Conservation (phyloP, 495 filamentous ascomycete species). For the Apodospora peruviana region DNA sequence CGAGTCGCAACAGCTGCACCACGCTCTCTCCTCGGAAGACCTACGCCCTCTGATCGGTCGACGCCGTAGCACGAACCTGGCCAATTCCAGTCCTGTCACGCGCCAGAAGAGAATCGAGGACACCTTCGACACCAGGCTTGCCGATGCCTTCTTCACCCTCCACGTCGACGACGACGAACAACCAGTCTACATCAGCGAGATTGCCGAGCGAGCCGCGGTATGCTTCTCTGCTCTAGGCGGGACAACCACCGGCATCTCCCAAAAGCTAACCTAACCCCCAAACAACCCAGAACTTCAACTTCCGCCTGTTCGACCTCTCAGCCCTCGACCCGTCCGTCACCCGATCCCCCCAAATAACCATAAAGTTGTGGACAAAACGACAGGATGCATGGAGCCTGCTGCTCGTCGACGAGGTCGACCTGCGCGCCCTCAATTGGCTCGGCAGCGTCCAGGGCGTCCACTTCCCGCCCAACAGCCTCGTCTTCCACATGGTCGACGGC, state of each 20-base stretch:
- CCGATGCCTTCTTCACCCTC: conserved; percentile 85
- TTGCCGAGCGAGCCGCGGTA: conserved; percentile 65
- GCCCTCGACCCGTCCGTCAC: conserved; percentile 60
- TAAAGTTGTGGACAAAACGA: conserved; percentile 76
- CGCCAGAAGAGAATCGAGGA: conserved; percentile 75
- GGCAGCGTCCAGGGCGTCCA: conserved; percentile 73
- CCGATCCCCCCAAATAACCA: conserved; percentile 53
- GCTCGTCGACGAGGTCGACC: conserved; percentile 63
- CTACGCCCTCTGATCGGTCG: conserved; percentile 47
- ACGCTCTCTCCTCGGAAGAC: conserved; percentile 68
- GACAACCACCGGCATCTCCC: too few relatives aligned
- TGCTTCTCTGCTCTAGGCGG: conserved; percentile 7
- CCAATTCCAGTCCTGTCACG: conserved; percentile 56
- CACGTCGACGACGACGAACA: conserved; percentile 61
- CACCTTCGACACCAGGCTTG: conserved; percentile 63
- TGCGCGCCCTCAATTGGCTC: conserved; percentile 73
- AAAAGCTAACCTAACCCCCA: too few relatives aligned
- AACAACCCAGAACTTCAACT: conserved; percentile 82
- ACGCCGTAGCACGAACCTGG: conserved; percentile 67
- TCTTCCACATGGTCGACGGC: conserved; percentile 86
- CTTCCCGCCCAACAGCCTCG: conserved; percentile 76
- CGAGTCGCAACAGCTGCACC: conserved; percentile 49
- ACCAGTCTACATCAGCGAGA: conserved; percentile 89
- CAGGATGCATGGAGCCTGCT: conserved; percentile 57
- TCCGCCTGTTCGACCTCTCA: conserved; percentile 78